These are phyloP conservation scores for Martensiomyces pterosporus DNA, from an alignment of 192 early-diverging fungal species.

Conservation along the genomic window DNA sequence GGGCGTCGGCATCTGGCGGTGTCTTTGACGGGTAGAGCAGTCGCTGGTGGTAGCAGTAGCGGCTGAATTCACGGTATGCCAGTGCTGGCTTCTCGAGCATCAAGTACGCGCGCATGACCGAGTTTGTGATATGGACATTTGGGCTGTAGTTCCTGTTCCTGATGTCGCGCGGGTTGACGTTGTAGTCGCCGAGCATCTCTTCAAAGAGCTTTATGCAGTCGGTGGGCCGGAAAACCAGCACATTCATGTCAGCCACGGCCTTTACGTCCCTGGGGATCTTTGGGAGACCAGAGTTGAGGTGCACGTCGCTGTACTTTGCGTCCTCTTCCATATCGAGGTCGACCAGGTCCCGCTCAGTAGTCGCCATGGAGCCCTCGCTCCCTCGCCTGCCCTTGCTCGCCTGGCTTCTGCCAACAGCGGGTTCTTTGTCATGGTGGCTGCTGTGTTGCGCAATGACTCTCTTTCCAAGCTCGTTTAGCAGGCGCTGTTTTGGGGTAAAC, in stretches of 20 bases:
- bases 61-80: conserved; percentile 38
- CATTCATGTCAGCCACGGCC: conserved; percentile 5
- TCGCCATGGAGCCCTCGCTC: not conserved
- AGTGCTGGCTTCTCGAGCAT: conserved; percentile 18
- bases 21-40: conserved; percentile 12
- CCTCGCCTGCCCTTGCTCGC: not conserved
- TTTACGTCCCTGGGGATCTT: conserved; percentile 5
- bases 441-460: conserved; percentile 1
- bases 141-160: conserved; percentile 7
- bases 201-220: conserved; percentile 40
- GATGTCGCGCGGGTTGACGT: conserved; percentile 7
- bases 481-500: conserved; percentile 27
- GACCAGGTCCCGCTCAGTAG: not conserved
- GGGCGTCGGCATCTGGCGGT: conserved; percentile 18
- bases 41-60: conserved; percentile 28
- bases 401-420: not conserved
- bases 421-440: not conserved
- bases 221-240: conserved; percentile 22
- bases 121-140: conserved; percentile 38
- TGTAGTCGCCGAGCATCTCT: conserved; percentile 32
- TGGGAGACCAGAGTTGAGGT: conserved; percentile 13
- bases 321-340: not conserved
- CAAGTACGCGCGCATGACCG: conserved; percentile 41
- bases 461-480: conserved; percentile 11
- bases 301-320: not conserved